Evolutionary conservation across 495 filamentous ascomycete genomes (phyloP), one percentile per base, ranked within the genome.

Genomic region (Penicillium verhagenii): DNA sequence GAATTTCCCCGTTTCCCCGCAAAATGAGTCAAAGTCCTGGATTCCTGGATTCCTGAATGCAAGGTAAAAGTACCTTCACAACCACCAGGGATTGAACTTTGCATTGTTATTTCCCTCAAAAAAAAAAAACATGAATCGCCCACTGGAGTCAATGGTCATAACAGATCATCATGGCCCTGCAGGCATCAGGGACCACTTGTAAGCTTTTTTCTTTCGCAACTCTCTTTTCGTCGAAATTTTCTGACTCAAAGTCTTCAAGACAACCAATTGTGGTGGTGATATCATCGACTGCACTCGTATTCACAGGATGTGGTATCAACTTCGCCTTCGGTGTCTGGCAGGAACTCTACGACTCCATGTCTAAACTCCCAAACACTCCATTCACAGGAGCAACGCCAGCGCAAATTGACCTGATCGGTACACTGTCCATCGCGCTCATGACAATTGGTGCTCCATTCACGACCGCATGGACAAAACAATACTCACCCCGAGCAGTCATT

Each of bases 301-400:
- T 78, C 43, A 42, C 50, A 21, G 64, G 63, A 48, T 78, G 73
- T 33, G 75, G 72, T 13, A 63, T 77, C 16, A 70, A 72, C 49
- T 79, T 79, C 50, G 61, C 72, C 9, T 78, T 75, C 37, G 76
- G 75, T 19, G 65, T 79, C 24, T 79, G 73, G 45, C 72, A 79
- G 65, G 72, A 69, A 7, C 67, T 78, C 0, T 79, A 76, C 51
- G 72, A 78, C 37, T 59, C 66, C 10, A 63, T 78, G 61, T 54
- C 68, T 2, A 58, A 57, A 20, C 40, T 64, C 2, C 58, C 58
- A 5, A 52, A 59, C 20, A 67, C 55, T 0, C 75, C 75, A 0
- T 78, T 78, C 51, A 67, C 58, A 1, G 66, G 62, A 21, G 72
- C 72, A n/a, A 67, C 59, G 5, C 67, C 76, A 1, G 72, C 72